Conservation (phyloP, 148 eudicot genomes). For the Pouteria glomerata region DNA sequence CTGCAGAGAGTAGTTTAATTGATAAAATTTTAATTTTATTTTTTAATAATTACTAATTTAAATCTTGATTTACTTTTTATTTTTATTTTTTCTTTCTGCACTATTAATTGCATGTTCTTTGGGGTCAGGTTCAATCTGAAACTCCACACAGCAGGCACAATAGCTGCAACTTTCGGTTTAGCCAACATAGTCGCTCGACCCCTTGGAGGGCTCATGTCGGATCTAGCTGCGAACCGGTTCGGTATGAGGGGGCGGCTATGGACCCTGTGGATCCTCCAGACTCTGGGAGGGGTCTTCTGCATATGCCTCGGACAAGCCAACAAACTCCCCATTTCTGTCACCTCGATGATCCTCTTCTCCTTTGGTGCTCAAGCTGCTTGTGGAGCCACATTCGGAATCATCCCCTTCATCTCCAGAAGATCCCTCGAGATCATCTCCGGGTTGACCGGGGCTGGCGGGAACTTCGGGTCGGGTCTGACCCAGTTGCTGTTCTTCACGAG, state of each 20-base stretch:
- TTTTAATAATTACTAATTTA: too few relatives aligned
- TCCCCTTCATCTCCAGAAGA: slow-evolving; percentile 21
- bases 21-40: too few relatives aligned
- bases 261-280: slow-evolving; percentile 14
- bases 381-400: slow-evolving; percentile 23
- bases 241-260: slow-evolving; percentile 33
- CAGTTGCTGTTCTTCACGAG: slow-evolving; percentile 19
- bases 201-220: slow-evolving; percentile 30
- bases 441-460: slow-evolving; percentile 21
- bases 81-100: background rate
- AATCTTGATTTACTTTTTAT: background rate
- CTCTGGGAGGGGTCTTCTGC: slow-evolving; percentile 17
- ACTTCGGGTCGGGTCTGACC: slow-evolving; percentile 21
- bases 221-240: slow-evolving; percentile 19
- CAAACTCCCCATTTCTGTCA: background rate
- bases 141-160: slow-evolving; percentile 34
- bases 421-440: slow-evolving; percentile 17
- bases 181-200: slow-evolving; percentile 33
- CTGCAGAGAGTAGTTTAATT: too few relatives aligned
- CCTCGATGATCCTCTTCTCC: slow-evolving; percentile 21
- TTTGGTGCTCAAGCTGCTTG: slow-evolving; percentile 24
- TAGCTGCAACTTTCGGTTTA: slow-evolving; percentile 37
- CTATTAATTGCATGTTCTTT: background rate
- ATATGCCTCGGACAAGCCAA: slow-evolving; percentile 5
- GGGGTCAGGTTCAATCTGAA: slow-evolving; percentile 29